Percentiles rank a stretch among this genome's conserved stretches.
Conservation (phyloP, 2,329 filamentous ascomycete species). For the Verticillium longisporum region DNA sequence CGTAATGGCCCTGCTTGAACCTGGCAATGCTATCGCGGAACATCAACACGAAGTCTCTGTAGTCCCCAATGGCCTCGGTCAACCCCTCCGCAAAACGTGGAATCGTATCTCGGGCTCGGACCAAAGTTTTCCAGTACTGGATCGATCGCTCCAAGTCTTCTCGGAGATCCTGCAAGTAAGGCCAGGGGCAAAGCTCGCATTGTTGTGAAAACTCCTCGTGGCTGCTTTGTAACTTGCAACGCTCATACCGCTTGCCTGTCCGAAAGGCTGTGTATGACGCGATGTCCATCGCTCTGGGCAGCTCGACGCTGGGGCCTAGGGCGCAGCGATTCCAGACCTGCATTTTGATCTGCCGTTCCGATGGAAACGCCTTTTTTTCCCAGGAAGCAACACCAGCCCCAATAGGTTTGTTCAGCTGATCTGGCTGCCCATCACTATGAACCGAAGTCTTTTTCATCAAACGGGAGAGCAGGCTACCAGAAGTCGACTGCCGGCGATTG, state of each 20-base stretch:
- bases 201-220: neutral
- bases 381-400: neutral
- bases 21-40: neutral
- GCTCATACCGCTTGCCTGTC: neutral
- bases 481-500: neutral
- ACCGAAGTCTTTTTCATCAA: neutral
- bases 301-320: neutral
- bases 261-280: constrained; percentile 7
- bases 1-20: neutral
- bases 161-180: constrained; percentile 3
- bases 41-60: constrained; percentile 7
- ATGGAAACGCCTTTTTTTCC: neutral
- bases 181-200: constrained; percentile 10
- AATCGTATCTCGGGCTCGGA: neutral
- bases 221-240: neutral
- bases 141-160: constrained; percentile 4
- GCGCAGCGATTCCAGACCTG: constrained; percentile 1
- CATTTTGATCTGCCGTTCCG: neutral
- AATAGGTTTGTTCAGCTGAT: neutral
- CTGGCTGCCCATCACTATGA: neutral
- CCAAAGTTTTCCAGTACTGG: constrained; percentile 7
- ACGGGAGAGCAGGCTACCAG: neutral
- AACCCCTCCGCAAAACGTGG: neutral
- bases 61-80: neutral
- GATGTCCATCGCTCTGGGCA: constrained; percentile 3